These are phyloP conservation scores for Paraphoma chrysanthemicola DNA, from an alignment of 2,329 filamentous ascomycete genomes.

Conservation along the genomic window DNA sequence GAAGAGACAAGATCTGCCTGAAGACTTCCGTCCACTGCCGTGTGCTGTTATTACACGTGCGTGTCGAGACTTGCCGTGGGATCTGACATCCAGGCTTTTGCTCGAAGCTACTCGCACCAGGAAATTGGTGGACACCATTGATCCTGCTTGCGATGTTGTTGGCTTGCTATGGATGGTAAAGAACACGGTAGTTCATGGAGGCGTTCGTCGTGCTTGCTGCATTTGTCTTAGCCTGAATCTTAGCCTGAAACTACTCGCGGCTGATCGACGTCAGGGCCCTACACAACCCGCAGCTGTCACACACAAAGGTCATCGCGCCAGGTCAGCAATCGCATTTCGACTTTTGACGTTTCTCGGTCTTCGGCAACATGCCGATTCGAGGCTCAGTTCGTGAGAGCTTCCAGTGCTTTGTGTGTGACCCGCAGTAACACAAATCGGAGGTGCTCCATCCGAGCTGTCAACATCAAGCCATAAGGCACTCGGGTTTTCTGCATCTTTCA, in stretches of 20 bases:
- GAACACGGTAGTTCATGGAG: not conserved
- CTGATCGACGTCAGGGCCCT: constrained; percentile 24
- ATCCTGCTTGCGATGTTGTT: not conserved
- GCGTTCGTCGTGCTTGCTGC: constrained; percentile 15
- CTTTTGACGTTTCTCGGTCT: constrained; percentile 13
- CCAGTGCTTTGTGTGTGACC: constrained; percentile 10
- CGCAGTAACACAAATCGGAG: constrained; percentile 9
- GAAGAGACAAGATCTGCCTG: constrained; percentile 23
- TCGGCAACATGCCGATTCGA: constrained; percentile 18
- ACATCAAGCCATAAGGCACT: not conserved
- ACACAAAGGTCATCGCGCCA: constrained; percentile 21
- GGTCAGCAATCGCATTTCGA: constrained; percentile 8
- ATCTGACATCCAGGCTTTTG: too few relatives aligned
- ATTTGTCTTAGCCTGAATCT: constrained; percentile 11
- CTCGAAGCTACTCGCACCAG: too few relatives aligned
- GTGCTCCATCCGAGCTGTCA: constrained; percentile 15
- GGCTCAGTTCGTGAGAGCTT: constrained; percentile 17
- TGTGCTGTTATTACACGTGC: not conserved
- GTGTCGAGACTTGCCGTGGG: not conserved
- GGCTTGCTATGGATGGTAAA: not conserved
- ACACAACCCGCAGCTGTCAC: constrained; percentile 22
- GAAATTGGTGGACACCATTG: not conserved
- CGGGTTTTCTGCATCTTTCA: not conserved
- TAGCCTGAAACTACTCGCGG: constrained; percentile 26
- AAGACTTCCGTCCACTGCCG: constrained; percentile 13